Base-by-base conservation (phyloP, 2,329 filamentous ascomycete species). In the Phaeomoniella chlamydospora region DNA sequence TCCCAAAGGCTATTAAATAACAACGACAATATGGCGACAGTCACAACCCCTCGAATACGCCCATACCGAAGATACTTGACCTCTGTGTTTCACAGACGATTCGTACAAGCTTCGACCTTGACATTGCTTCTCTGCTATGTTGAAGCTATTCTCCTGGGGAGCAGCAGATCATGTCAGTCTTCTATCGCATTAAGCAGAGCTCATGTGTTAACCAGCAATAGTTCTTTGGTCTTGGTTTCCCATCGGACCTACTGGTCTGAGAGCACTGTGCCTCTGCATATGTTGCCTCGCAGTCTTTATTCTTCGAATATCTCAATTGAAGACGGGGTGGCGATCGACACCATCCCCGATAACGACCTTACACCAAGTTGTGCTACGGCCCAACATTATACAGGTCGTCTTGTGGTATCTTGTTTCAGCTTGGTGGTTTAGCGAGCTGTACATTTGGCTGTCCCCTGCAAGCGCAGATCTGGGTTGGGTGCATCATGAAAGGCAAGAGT, bases 141-240 rank as follows among this genome's bases (percentile, higher is more conserved):
- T 26, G 73, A 84, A 51, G 72, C 85, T 34, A 59, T 90, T 36
- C 55, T 76, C 38, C 68, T 93, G 44, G 77, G 80, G 13, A 66
- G 69, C 43, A 83, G 76, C 65, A 68, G 70, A 46, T 78, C 78
- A 32, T 68, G 82, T 86, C 56, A 54, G 78, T 65, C 29, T 34
- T 16, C 26, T 19, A 13, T 5, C 34, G 17, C 10, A 32, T 16
- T 11, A 30, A 11, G 18, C 14, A 34, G 16, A 31, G 4, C 17
- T 13, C 26, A 14, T 18, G 31, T 22, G 13, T 13, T 30, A 14
- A 32, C 30, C 10, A 32, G 15, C 9, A 9, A 18, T 46, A 88
- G 83, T 75, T 35, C 62, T 94, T 41, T 94, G 85, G 86, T 67
- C 77, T 48, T 88, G 83, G 80, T 85, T 93, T 45, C 86, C 86